A percentile compares a stretch with the other conserved stretches of the same genome.
These are phyloP conservation scores for Chaetomium sp. DNA, from an alignment of 2,329 filamentous ascomycete genomes.

Conservation along the genomic window DNA sequence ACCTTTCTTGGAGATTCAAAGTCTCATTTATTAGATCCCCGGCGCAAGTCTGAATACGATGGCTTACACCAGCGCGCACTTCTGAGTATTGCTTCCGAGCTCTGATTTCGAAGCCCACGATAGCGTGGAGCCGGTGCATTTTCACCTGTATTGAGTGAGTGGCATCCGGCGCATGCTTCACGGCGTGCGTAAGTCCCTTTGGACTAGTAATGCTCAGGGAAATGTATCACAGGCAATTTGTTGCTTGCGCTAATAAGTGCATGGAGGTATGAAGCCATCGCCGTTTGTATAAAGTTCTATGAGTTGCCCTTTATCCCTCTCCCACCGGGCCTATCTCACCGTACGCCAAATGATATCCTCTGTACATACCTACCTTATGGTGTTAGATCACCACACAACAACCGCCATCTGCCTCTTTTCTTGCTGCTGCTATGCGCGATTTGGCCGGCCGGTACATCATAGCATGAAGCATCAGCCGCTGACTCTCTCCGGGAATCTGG, in stretches of 20 bases:
- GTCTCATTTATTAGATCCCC: no score
- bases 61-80: no score
- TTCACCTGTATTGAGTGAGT: no score
- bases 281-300: background rate
- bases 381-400: conserved; percentile 11
- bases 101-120: no score
- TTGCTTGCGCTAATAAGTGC: background rate
- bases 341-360: background rate
- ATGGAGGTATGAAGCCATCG: no score
- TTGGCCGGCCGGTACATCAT: conserved; percentile 31
- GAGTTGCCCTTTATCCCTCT: background rate
- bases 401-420: background rate
- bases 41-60: no score
- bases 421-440: background rate
- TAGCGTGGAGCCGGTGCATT: no score
- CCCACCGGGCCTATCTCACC: background rate
- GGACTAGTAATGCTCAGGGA: background rate
- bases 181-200: no score
- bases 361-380: background rate
- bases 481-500: conserved; percentile 31
- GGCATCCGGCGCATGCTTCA: no score
- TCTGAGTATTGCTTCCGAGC: no score
- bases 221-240: background rate
- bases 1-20: no score
- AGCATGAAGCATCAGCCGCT: conserved; percentile 29